Percentiles rank a stretch among this genome's conserved stretches.
These are phyloP conservation scores for Auriscalpium orientale DNA, from an alignment of 768 basidiomycete genomes.

Conservation along the genomic window DNA sequence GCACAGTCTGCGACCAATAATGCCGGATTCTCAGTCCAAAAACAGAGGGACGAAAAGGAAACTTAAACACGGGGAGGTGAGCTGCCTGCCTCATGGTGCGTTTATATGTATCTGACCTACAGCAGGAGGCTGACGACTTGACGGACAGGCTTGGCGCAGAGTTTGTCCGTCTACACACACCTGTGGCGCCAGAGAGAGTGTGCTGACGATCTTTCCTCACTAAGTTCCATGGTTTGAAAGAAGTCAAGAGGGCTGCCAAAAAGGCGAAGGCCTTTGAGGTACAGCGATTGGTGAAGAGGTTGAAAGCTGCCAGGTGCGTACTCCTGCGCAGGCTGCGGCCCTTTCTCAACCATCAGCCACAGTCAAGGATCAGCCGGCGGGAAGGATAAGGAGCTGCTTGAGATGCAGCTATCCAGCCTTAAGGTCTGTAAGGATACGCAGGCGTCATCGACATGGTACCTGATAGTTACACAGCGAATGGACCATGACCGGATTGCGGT, in stretches of 20 bases:
- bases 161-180: conserved; percentile 1
- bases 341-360: neutral
- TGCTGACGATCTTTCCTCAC: too few species aligned
- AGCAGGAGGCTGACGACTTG: neutral
- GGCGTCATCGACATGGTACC: neutral
- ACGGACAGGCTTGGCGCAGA: neutral
- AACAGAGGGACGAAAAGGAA: too few species aligned
- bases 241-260: conserved; percentile 69
- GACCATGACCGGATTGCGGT: conserved; percentile 52
- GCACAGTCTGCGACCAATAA: too few species aligned
- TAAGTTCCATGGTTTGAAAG: conserved; percentile 71
- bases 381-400: conserved; percentile 39
- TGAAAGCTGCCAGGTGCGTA: conserved; percentile 60
- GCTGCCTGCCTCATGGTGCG: too few species aligned
- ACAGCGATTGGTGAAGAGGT: conserved; percentile 74
- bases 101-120: too few species aligned
- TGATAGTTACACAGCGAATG: conserved; percentile 36
- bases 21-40: too few species aligned
- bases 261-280: conserved; percentile 76
- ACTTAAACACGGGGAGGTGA: too few species aligned
- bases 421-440: conserved; percentile 40
- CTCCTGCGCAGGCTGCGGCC: neutral
- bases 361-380: conserved; percentile 30
- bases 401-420: conserved; percentile 50
- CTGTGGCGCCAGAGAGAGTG: neutral